Evolutionary conservation across 2,329 filamentous ascomycete genomes (phyloP).

Genomic region (Diaporthe eres): DNA sequence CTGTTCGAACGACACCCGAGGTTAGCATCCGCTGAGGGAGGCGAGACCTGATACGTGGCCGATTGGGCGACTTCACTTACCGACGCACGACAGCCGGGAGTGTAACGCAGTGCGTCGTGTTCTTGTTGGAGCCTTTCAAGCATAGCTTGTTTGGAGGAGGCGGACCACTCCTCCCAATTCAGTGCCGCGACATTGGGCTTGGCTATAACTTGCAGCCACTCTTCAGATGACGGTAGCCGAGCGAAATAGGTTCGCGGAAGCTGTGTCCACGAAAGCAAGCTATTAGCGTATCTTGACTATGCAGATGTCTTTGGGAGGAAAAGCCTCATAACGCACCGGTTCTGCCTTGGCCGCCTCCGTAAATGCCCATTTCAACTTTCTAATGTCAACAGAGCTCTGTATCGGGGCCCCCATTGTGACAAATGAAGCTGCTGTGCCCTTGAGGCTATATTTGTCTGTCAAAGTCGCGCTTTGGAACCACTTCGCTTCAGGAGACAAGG

Average conservation of each 20-base stretch:
- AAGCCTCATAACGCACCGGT: not conserved
- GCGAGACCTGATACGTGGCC: not conserved
- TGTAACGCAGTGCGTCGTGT: conserved; percentile 8
- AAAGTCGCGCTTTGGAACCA: not conserved
- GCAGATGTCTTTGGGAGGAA: not conserved
- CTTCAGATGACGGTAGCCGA: not conserved
- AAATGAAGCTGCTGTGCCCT: not conserved
- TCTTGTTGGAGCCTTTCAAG: conserved; percentile 16
- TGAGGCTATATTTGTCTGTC: not conserved
- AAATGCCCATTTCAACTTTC: conserved; percentile 27
- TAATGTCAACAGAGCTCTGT: not conserved
- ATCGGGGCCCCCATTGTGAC: conserved; percentile 13
- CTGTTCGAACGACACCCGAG: not conserved
- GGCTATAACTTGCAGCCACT: conserved; percentile 22
- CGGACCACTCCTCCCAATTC: conserved; percentile 27
- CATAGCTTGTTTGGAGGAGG: not conserved
- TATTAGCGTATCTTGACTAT: not conserved
- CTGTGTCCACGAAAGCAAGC: not conserved
- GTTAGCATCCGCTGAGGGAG: not conserved
- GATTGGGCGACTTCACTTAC: not conserved
- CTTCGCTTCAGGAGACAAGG: conserved; percentile 1
- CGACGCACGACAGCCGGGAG: conserved; percentile 12
- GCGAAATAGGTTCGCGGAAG: conserved; percentile 13
- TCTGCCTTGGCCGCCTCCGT: conserved; percentile 19
- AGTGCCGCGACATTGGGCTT: not conserved